Conservation (phyloP, 2,329 filamentous ascomycete species). For the Cordyceps javanica region DNA sequence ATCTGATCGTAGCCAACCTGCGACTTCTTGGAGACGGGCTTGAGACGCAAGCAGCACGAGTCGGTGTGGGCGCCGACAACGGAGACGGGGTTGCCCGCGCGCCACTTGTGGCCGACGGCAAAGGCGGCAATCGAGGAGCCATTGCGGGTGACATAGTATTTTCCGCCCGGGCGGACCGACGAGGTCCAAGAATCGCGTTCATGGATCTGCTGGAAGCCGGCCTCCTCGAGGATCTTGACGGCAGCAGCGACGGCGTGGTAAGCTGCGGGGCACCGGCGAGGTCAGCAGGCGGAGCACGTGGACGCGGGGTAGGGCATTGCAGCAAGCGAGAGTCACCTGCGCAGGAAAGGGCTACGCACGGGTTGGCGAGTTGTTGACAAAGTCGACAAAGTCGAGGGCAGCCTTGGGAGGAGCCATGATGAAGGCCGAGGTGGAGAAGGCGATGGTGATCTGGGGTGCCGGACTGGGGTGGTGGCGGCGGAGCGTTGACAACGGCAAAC, state of each 20-base stretch:
- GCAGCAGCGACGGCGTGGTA: slow-evolving; percentile 88
- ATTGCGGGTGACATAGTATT: slow-evolving; percentile 95
- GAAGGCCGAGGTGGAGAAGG: slow-evolving; percentile 26
- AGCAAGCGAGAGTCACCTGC: slow-evolving; percentile 15
- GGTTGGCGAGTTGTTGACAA: slow-evolving; percentile 90
- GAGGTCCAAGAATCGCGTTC: slow-evolving; percentile 87
- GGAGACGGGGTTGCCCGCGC: slow-evolving; percentile 79
- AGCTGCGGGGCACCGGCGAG: slow-evolving; percentile 45
- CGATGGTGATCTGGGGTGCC: not conserved
- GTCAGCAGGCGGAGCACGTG: slow-evolving; percentile 3
- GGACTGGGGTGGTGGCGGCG: not conserved
- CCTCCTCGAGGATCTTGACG: slow-evolving; percentile 67
- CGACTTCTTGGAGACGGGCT: slow-evolving; percentile 87
- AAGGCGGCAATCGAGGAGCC: slow-evolving; percentile 89
- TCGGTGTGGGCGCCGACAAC: slow-evolving; percentile 97
- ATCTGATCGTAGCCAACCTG: slow-evolving; percentile 87
- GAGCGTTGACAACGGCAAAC: not conserved
- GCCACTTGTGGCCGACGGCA: slow-evolving; percentile 85
- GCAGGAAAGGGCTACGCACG: slow-evolving; percentile 49
- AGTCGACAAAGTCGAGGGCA: slow-evolving; percentile 81
- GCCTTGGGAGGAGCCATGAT: slow-evolving; percentile 48
- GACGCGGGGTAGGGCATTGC: slow-evolving; percentile 11
- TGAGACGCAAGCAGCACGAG: slow-evolving; percentile 84
- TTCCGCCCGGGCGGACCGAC: slow-evolving; percentile 75
- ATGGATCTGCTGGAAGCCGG: slow-evolving; percentile 82